Conservation (phyloP, 1,284 basidiomycete genomes). For the Caloboletus inedulis region DNA sequence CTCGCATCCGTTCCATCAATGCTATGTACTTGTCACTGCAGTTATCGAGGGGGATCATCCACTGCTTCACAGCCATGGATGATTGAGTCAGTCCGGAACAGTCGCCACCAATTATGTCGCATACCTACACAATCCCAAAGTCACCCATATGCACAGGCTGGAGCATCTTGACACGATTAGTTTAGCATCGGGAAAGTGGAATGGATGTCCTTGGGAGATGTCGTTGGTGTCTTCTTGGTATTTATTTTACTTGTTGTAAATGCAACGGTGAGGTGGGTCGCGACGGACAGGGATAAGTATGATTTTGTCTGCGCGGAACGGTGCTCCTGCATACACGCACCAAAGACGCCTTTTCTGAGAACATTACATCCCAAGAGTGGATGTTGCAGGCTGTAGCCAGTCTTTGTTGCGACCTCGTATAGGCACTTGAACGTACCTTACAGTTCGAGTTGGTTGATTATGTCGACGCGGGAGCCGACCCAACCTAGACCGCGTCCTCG, state of each 20-base stretch:
- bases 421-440: neutral
- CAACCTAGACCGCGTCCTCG: neutral
- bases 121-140: neutral
- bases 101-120: neutral
- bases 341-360: neutral
- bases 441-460: neutral
- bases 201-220: neutral
- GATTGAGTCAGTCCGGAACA: neutral
- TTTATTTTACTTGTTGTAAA: neutral
- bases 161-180: neutral
- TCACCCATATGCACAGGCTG: neutral
- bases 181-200: neutral
- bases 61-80: neutral
- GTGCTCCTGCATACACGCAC: neutral
- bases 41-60: neutral
- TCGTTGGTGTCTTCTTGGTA: neutral
- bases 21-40: neutral
- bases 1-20: neutral
- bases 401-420: neutral
- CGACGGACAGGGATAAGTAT: neutral
- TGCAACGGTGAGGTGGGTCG: neutral
- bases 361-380: neutral
- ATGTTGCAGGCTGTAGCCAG: neutral
- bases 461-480: too few species aligned
- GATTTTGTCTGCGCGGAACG: neutral